These are phyloP conservation scores for Claviceps pazoutovae DNA, from an alignment of 2,329 filamentous ascomycete genomes.

Conservation along the genomic window DNA sequence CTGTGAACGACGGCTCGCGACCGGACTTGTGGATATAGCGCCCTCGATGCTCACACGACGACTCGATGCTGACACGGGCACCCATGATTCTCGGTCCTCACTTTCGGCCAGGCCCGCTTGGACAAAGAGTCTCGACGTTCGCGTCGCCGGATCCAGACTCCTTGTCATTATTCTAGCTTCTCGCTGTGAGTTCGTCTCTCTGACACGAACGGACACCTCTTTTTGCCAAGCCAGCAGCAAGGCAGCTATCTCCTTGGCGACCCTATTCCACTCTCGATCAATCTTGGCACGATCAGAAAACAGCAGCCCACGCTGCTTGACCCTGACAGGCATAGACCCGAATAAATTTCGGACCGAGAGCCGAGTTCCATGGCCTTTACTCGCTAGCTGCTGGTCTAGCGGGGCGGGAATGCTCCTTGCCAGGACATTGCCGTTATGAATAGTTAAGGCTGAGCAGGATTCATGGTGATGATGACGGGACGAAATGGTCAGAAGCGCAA, in stretches of 20 bases:
- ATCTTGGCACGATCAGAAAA: slow-evolving; percentile 35
- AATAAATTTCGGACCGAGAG: slow-evolving; percentile 71
- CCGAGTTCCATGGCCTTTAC: slow-evolving; percentile 55
- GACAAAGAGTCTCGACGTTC: slow-evolving; percentile 38
- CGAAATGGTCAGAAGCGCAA: slow-evolving; percentile 64
- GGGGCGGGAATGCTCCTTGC: slow-evolving; percentile 49
- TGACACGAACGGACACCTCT: slow-evolving; percentile 42
- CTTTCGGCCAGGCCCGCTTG: slow-evolving; percentile 52
- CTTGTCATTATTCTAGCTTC: slow-evolving; percentile 23
- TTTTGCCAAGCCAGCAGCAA: slow-evolving; percentile 57
- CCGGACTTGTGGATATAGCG: slow-evolving; percentile 55
- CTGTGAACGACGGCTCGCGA: slow-evolving; percentile 58
- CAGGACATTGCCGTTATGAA: slow-evolving; percentile 57
- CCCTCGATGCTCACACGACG: slow-evolving; percentile 50
- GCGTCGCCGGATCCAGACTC: slow-evolving; percentile 9
- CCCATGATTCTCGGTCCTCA: slow-evolving; percentile 45
- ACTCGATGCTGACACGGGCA: slow-evolving; percentile 53
- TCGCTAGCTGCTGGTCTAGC: slow-evolving; percentile 40
- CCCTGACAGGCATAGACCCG: slow-evolving; percentile 77
- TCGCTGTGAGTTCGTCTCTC: slow-evolving; percentile 30
- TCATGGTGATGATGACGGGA: slow-evolving; percentile 52
- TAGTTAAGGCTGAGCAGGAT: slow-evolving; percentile 48
- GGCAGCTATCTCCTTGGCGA: slow-evolving; percentile 45
- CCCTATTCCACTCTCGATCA: slow-evolving; percentile 48
- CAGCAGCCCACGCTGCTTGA: slow-evolving; percentile 58